These are phyloP conservation scores for Aspergillus pseudoviridinutans DNA, from an alignment of 2,329 filamentous ascomycete species.

Conservation along the genomic window DNA sequence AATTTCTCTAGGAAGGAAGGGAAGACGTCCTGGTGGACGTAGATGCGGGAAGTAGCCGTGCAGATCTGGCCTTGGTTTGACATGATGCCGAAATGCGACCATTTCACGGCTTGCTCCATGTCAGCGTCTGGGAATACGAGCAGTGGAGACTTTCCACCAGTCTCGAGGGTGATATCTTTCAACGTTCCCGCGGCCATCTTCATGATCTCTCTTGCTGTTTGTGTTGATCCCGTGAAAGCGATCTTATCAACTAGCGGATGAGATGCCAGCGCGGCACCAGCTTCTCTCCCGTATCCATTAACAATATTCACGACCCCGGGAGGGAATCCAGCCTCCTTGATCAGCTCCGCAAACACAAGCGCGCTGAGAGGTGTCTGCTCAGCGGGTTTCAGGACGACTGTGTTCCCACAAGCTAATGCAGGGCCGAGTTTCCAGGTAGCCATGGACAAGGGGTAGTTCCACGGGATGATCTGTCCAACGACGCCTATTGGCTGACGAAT, in stretches of 20 bases:
- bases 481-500: constrained; percentile 73
- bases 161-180: constrained; percentile 35
- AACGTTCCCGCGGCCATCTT: constrained; percentile 33
- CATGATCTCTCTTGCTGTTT: constrained; percentile 34
- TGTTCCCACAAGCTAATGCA: constrained; percentile 32
- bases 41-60: constrained; percentile 40
- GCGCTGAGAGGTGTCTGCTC: constrained; percentile 34
- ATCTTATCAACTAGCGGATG: constrained; percentile 34
- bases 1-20: constrained; percentile 30
- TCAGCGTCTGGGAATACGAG: constrained; percentile 64
- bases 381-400: constrained; percentile 31
- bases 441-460: constrained; percentile 85
- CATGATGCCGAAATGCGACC: constrained; percentile 58
- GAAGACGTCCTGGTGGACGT: constrained; percentile 53
- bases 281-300: constrained; percentile 29
- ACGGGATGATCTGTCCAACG: constrained; percentile 83
- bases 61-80: constrained; percentile 36
- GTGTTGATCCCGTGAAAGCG: constrained; percentile 33
- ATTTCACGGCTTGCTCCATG: constrained; percentile 65
- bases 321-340: constrained; percentile 33
- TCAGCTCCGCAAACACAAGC: constrained; percentile 29
- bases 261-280: constrained; percentile 27
- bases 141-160: constrained; percentile 63
- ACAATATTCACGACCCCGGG: constrained; percentile 34
- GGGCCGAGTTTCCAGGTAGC: constrained; percentile 44